Conservation (phyloP, 495 filamentous ascomycete genomes). For the Aspergillus leporis region DNA sequence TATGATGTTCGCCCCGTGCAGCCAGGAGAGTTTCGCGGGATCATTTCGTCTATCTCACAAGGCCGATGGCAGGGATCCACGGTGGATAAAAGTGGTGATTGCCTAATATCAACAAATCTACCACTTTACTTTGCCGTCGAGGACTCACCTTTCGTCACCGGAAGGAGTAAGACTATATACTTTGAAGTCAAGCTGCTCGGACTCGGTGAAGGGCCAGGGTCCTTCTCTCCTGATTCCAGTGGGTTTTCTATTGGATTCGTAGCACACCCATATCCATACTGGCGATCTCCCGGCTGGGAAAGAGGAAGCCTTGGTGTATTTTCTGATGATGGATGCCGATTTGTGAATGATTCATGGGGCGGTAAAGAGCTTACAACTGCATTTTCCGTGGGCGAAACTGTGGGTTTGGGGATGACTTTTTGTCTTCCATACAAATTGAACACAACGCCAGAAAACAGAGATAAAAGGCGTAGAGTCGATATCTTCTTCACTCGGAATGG, state of each 20-base stretch:
- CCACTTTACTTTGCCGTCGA: conserved; percentile 72
- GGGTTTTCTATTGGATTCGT: conserved; percentile 75
- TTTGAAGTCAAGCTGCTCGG: conserved; percentile 69
- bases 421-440: conserved; percentile 25
- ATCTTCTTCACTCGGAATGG: conserved; percentile 83
- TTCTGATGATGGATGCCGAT: conserved; percentile 85
- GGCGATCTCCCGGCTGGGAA: conserved; percentile 91
- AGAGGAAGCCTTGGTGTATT: conserved; percentile 83
- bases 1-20: conserved; percentile 47
- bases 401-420: conserved; percentile 75
- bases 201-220: conserved; percentile 36
- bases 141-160: conserved; percentile 65
- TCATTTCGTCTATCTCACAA: conserved; percentile 27
- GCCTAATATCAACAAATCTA: conserved; percentile 60
- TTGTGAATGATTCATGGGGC: conserved; percentile 83
- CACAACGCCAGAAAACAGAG: conserved; percentile 16
- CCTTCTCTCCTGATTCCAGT: conserved; percentile 47
- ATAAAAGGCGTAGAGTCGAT: conserved; percentile 48
- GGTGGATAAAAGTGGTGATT: conserved; percentile 38
- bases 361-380: conserved; percentile 70
- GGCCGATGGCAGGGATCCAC: conserved; percentile 51
- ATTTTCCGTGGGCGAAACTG: conserved; percentile 53
- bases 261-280: conserved; percentile 81
- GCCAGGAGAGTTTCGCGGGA: conserved; percentile 50
- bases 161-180: conserved; percentile 64